These are phyloP conservation scores for Lasiodiplodia gonubiensis DNA, from an alignment of 2,329 filamentous ascomycete genomes.

Conservation along the genomic window DNA sequence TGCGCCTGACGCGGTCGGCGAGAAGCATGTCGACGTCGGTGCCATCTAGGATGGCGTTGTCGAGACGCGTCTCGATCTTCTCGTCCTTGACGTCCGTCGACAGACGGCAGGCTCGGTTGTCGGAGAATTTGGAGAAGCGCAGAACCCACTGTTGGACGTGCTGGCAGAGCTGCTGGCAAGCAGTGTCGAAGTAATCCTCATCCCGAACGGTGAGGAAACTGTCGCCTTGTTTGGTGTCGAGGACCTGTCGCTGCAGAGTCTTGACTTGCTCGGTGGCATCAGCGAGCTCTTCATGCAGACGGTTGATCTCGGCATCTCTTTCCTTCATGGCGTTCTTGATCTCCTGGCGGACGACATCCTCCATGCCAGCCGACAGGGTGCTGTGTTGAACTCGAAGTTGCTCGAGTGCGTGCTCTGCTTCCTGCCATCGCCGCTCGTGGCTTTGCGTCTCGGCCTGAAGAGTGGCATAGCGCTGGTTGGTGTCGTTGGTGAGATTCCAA, in stretches of 20 bases:
- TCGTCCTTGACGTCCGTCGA: slow-evolving; percentile 87
- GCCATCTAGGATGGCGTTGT: slow-evolving; percentile 92
- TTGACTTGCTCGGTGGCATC: slow-evolving; percentile 68
- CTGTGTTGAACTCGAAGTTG: slow-evolving; percentile 68
- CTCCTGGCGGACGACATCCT: slow-evolving; percentile 65
- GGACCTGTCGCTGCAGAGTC: slow-evolving; percentile 64
- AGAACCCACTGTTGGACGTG: slow-evolving; percentile 98
- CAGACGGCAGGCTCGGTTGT: slow-evolving; percentile 83
- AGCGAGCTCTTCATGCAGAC: slow-evolving; percentile 78
- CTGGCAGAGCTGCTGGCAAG: slow-evolving; percentile 92
- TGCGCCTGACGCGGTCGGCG: slow-evolving; percentile 81
- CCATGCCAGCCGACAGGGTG: slow-evolving; percentile 67
- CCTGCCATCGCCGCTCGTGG: slow-evolving; percentile 60
- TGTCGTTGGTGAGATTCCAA: slow-evolving; percentile 74
- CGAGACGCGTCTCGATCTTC: slow-evolving; percentile 90
- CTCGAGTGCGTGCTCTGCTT: slow-evolving; percentile 71
- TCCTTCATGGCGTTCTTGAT: slow-evolving; percentile 71
- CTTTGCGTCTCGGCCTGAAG: slow-evolving; percentile 69
- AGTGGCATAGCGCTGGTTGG: slow-evolving; percentile 71
- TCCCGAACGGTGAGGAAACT: slow-evolving; percentile 81
- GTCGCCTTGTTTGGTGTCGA: slow-evolving; percentile 63
- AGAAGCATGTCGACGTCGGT: slow-evolving; percentile 90
- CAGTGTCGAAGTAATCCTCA: slow-evolving; percentile 93
- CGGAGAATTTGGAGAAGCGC: slow-evolving; percentile 96
- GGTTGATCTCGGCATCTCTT: slow-evolving; percentile 83